A percentile compares a stretch with the other conserved stretches of the same genome.
phyloP scores from a whole-genome alignment of 2,329 filamentous ascomycete genomes.

The Cryoendolithus antarcticus region DNA sequence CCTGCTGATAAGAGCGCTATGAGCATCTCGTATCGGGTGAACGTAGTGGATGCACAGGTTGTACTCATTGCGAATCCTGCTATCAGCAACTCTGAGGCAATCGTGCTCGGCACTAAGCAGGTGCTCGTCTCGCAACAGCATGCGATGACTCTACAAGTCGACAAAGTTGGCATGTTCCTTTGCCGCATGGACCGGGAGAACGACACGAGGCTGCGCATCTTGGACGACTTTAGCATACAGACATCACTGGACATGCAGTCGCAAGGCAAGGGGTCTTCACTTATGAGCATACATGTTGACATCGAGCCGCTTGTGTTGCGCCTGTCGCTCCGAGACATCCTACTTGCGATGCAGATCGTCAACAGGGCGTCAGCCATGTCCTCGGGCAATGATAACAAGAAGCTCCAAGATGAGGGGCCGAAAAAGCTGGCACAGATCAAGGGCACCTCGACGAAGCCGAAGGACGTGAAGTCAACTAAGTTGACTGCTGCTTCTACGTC shows the following conservation, averaged over 20 bases:
- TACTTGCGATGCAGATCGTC: slow-evolving; percentile 85
- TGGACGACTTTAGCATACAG: slow-evolving; percentile 91
- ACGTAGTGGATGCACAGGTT: slow-evolving; percentile 90
- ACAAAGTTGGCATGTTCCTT: slow-evolving; percentile 92
- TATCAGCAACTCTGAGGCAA: slow-evolving; percentile 81
- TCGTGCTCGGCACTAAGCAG: slow-evolving; percentile 89
- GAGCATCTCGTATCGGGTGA: slow-evolving; percentile 76
- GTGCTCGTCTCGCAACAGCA: slow-evolving; percentile 88
- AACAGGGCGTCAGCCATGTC: slow-evolving; percentile 83
- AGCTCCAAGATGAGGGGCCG: slow-evolving; percentile 41
- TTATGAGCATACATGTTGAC: slow-evolving; percentile 73
- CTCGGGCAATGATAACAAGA: slow-evolving; percentile 29
- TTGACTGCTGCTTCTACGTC: slow-evolving; percentile 35
- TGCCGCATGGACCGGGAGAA: slow-evolving; percentile 98
- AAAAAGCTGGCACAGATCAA: slow-evolving; percentile 44
- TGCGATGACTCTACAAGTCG: slow-evolving; percentile 83
- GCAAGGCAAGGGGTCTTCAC: slow-evolving; percentile 45
- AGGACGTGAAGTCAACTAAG: slow-evolving; percentile 31
- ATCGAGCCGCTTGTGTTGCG: slow-evolving; percentile 85
- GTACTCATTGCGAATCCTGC: slow-evolving; percentile 93
- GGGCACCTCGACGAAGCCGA: slow-evolving; percentile 25
- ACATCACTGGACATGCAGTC: slow-evolving; percentile 68
- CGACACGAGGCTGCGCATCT: slow-evolving; percentile 73
- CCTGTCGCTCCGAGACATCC: slow-evolving; percentile 83
- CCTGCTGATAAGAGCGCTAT: slow-evolving; percentile 39